Percentiles rank a stretch among this genome's conserved stretches.
Evolutionary conservation across 305 asterid species (phyloP).

Genomic region (Plantago lanceolata): DNA sequence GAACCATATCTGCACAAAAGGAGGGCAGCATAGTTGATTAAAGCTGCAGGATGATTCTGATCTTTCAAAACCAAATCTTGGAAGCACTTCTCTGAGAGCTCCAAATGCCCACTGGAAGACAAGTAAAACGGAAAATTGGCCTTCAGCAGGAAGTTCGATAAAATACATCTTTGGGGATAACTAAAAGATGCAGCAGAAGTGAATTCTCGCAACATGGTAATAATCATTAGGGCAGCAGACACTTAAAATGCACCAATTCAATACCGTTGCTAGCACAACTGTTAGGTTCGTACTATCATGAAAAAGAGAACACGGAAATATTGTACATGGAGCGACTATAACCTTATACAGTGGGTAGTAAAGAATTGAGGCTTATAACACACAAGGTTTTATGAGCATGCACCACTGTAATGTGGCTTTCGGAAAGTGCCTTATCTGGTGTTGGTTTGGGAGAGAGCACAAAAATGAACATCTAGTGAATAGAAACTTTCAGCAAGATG

Average conservation of each 20-base stretch:
- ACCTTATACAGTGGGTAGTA: neutral
- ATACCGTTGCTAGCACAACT: too few species aligned
- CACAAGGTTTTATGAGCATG: too few species aligned
- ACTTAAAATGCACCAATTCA: neutral
- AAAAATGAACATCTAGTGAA: neutral
- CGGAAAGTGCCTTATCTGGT: too few species aligned
- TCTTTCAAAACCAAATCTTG: slow-evolving; percentile 77
- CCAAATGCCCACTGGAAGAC: slow-evolving; percentile 67
- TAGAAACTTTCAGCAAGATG: neutral
- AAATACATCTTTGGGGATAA: slow-evolving; percentile 10
- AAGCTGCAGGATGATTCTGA: slow-evolving; percentile 87
- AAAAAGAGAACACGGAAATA: neutral
- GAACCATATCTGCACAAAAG: slow-evolving; percentile 78
- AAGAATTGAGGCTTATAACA: too few species aligned
- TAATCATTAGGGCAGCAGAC: neutral
- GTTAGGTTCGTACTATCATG: neutral
- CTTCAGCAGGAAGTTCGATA: slow-evolving; percentile 4
- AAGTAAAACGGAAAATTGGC: slow-evolving; percentile 27
- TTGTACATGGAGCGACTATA: neutral
- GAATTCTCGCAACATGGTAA: neutral
- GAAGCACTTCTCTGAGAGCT: slow-evolving; percentile 77
- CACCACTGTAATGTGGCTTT: too few species aligned
- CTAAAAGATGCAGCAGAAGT: neutral
- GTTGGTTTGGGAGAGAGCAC: too few species aligned
- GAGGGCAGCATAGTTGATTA: slow-evolving; percentile 77